Percentiles rank a stretch among this genome's conserved stretches.
These are phyloP conservation scores for Aegilops longissima DNA, from an alignment of 176 grass and related monocot genomes.

Conservation along the genomic window DNA sequence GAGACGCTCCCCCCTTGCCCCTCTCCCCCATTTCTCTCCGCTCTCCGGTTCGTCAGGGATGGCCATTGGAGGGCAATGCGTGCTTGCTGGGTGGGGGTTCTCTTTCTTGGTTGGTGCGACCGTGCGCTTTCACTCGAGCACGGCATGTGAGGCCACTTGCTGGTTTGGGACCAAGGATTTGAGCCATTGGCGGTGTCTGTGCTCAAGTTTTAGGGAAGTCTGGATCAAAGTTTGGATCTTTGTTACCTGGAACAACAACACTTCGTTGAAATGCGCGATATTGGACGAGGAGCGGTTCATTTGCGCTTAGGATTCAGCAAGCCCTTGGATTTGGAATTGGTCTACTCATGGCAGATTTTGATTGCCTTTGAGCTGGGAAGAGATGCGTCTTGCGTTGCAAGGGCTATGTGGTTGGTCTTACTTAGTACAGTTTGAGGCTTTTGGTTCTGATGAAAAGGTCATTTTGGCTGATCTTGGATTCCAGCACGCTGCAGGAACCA, in stretches of 20 bases:
- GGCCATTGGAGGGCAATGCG: constrained; percentile 38
- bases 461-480: not conserved
- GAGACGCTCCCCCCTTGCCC: constrained; percentile 11
- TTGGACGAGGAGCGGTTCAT: not conserved
- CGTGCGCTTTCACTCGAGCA: not conserved
- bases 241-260: not conserved
- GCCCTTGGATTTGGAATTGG: not conserved
- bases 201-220: not conserved
- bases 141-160: not conserved
- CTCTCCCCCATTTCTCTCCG: not conserved
- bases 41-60: not conserved
- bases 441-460: not conserved
- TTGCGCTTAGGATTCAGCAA: not conserved
- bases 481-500: not conserved
- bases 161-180: not conserved
- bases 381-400: not conserved
- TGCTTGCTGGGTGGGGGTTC: not conserved
- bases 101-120: not conserved
- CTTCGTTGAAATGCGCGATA: not conserved
- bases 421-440: not conserved
- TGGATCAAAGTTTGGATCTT: not conserved
- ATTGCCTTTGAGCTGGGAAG: not conserved
- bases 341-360: not conserved
- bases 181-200: not conserved
- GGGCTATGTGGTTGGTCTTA: not conserved